Conservation (phyloP, 2,329 filamentous ascomycete genomes). For the Diaporthe sp. region DNA sequence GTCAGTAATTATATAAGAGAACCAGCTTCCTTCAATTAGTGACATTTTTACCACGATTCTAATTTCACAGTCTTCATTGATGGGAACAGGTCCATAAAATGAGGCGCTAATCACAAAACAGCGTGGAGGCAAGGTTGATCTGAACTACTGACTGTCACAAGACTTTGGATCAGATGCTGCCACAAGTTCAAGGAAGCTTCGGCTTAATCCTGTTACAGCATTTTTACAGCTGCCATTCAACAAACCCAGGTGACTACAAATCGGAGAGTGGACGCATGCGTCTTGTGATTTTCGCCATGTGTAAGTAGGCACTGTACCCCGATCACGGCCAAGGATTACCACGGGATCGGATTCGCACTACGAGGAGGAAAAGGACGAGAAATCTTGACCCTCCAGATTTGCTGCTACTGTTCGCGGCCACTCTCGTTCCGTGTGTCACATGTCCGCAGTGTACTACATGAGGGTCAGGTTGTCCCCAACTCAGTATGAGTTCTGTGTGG, state of each 20-base stretch:
- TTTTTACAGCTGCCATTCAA: background rate
- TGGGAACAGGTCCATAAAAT: background rate
- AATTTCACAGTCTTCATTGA: background rate
- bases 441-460: background rate
- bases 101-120: background rate
- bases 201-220: background rate
- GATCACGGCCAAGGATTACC: background rate
- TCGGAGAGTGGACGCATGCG: fast-evolving
- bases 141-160: background rate
- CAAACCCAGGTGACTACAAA: background rate
- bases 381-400: too few relatives aligned
- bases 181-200: background rate
- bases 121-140: background rate
- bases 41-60: background rate
- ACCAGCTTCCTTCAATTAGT: background rate
- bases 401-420: background rate
- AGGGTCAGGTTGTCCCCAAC: background rate
- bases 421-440: background rate
- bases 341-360: background rate
- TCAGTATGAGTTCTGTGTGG: background rate
- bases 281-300: background rate
- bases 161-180: background rate
- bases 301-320: background rate
- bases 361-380: too few relatives aligned
- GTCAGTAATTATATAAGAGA: background rate